Percentiles rank a stretch among this genome's conserved stretches.
Evolutionary conservation across 164 flowering plant species (phyloP).

Genomic region (Kingdonia uniflora): DNA sequence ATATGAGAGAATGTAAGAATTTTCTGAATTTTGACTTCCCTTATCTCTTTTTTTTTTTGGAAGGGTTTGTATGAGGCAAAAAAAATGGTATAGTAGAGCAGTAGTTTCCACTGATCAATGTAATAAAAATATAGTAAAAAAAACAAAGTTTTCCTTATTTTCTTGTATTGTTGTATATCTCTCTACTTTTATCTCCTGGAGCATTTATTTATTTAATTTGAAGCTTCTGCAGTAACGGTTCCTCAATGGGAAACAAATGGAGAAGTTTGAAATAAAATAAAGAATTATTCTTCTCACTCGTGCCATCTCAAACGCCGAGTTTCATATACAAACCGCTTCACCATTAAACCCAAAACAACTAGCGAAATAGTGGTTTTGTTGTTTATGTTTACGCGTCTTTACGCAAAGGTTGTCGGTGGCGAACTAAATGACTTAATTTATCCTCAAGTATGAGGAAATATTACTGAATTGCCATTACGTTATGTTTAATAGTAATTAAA

Average conservation of each 20-base stretch:
- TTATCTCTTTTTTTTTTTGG: slow-evolving; percentile 27
- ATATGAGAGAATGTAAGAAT: neutral
- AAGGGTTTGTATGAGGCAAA: slow-evolving; percentile 20
- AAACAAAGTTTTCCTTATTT: neutral
- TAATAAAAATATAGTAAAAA: too few species aligned
- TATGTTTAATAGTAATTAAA: too few species aligned
- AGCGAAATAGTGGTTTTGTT: too few species aligned
- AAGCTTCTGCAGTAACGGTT: slow-evolving; percentile 12
- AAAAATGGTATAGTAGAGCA: neutral
- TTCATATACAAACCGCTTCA: too few species aligned
- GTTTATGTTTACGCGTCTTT: too few species aligned
- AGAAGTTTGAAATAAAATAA: neutral
- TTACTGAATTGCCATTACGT: too few species aligned
- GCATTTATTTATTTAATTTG: too few species aligned
- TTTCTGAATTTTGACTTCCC: neutral
- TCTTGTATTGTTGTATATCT: neutral
- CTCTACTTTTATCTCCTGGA: neutral
- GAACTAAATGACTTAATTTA: too few species aligned
- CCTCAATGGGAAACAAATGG: slow-evolving; percentile 6
- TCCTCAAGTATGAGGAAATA: too few species aligned
- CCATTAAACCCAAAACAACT: too few species aligned
- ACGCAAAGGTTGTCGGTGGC: too few species aligned
- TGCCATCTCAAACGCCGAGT: slow-evolving; percentile 24
- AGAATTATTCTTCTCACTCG: slow-evolving; percentile 4
- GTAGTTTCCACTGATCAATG: too few species aligned